phyloP scores from a whole-genome alignment of 1,139 yeast species.

The Arxiozyma slooffiae region DNA sequence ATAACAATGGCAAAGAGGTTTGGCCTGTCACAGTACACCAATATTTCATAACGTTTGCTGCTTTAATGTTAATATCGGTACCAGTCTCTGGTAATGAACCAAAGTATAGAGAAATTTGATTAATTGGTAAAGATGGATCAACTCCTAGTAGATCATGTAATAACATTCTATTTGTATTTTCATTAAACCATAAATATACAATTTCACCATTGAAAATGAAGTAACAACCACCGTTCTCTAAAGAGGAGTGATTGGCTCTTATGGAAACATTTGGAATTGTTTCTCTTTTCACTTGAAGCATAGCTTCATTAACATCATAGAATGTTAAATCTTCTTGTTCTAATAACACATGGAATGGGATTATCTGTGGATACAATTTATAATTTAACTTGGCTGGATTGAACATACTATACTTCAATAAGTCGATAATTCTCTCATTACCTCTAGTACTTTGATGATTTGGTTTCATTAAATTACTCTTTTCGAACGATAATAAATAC shows the following conservation, averaged over 20 bases:
- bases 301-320: slow-evolving; percentile 37
- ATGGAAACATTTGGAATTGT: slow-evolving; percentile 36
- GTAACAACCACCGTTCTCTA: slow-evolving; percentile 59
- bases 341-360: slow-evolving; percentile 57
- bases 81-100: slow-evolving; percentile 53
- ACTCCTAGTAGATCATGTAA: slow-evolving; percentile 70
- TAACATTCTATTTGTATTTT: slow-evolving; percentile 56
- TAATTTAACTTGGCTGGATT: slow-evolving; percentile 53
- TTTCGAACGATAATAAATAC: slow-evolving; percentile 58
- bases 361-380: slow-evolving; percentile 71
- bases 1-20: slow-evolving; percentile 20
- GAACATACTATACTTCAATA: slow-evolving; percentile 44
- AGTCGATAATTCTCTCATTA: slow-evolving; percentile 53
- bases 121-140: slow-evolving; percentile 40
- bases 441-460: slow-evolving; percentile 40
- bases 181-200: slow-evolving; percentile 61
- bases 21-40: slow-evolving; percentile 25
- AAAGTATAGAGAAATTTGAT: slow-evolving; percentile 32
- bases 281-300: slow-evolving; percentile 35
- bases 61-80: slow-evolving; percentile 61
- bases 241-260: slow-evolving; percentile 17
- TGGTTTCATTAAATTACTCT: slow-evolving; percentile 51
- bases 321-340: slow-evolving; percentile 46
- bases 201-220: slow-evolving; percentile 61
- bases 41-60: slow-evolving; percentile 46